These are phyloP conservation scores for Syzygium aromaticum DNA, from an alignment of 345 rosid genomes.

Conservation along the genomic window DNA sequence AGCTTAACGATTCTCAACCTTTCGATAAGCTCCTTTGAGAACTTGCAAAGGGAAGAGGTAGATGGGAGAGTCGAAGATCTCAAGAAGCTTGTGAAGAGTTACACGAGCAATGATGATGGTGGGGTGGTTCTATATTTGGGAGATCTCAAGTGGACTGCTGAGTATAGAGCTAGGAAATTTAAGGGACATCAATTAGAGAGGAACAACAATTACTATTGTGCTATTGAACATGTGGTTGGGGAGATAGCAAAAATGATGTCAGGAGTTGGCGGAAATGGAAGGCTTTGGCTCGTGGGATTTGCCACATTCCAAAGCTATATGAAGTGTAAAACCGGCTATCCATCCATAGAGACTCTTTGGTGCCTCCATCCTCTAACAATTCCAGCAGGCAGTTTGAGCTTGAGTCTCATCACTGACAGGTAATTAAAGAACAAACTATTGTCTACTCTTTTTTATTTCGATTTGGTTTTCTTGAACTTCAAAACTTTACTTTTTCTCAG, in stretches of 20 bases:
- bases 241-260: slow-evolving; percentile 60
- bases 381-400: slow-evolving; percentile 66
- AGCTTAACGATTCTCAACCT: slow-evolving; percentile 48
- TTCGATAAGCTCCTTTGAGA: slow-evolving; percentile 38
- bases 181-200: slow-evolving; percentile 12
- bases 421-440: slow-evolving; percentile 6
- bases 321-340: slow-evolving; percentile 65
- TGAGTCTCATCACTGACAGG: slow-evolving; percentile 79
- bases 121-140: slow-evolving; percentile 66
- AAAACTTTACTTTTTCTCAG: background rate
- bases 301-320: slow-evolving; percentile 79
- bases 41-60: slow-evolving; percentile 40
- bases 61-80: slow-evolving; percentile 56
- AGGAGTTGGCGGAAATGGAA: slow-evolving; percentile 39
- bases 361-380: slow-evolving; percentile 62
- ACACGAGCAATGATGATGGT: background rate
- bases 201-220: slow-evolving; percentile 17
- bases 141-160: slow-evolving; percentile 66
- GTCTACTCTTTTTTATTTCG: background rate
- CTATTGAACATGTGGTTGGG: slow-evolving; percentile 61
- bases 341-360: slow-evolving; percentile 61
- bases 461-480: background rate
- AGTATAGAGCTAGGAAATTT: slow-evolving; percentile 31
- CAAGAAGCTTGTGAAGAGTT: slow-evolving; percentile 29
- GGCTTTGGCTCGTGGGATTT: slow-evolving; percentile 71